Evolutionary conservation across 768 basidiomycete species (phyloP).

Genomic region (Phanerochaete carnosa): DNA sequence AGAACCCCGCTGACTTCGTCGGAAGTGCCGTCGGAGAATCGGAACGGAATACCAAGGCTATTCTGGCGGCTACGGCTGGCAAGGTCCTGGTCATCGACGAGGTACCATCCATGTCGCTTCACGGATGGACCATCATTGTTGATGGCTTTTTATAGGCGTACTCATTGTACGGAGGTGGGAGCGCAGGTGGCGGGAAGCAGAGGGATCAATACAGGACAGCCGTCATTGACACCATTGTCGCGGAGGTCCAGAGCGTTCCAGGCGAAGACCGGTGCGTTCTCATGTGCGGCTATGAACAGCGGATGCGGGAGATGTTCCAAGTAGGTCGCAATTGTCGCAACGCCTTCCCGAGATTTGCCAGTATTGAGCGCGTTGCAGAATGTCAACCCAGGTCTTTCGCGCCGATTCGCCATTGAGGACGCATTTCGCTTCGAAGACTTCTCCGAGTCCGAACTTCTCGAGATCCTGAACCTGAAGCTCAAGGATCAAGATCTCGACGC

Average conservation of each 20-base stretch:
- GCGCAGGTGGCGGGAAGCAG: slow-evolving; percentile 21
- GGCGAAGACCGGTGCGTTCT: slow-evolving; percentile 72
- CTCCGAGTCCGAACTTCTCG: slow-evolving; percentile 44
- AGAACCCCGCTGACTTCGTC: slow-evolving; percentile 70
- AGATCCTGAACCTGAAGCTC: slow-evolving; percentile 55
- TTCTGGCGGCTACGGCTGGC: slow-evolving; percentile 53
- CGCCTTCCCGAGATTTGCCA: neutral
- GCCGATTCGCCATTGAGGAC: slow-evolving; percentile 67
- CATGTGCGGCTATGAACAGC: slow-evolving; percentile 58
- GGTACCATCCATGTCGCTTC: too few relatives aligned
- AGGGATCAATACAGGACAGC: slow-evolving; percentile 58
- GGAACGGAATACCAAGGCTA: slow-evolving; percentile 61
- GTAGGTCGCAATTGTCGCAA: slow-evolving; percentile 27
- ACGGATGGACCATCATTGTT: neutral
- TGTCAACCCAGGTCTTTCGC: slow-evolving; percentile 63
- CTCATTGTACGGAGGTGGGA: slow-evolving; percentile 51
- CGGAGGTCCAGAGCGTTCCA: slow-evolving; percentile 65
- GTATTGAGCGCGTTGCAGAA: slow-evolving; percentile 37
- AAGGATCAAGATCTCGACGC: slow-evolving; percentile 54
- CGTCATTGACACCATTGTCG: slow-evolving; percentile 73
- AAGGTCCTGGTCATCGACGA: slow-evolving; percentile 74
- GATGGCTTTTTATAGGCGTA: slow-evolving; percentile 49
- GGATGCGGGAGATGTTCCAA: slow-evolving; percentile 74
- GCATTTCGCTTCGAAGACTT: slow-evolving; percentile 72
- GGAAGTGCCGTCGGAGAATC: slow-evolving; percentile 57